Base-by-base conservation (phyloP, 805 yeast species). In the Saturnispora diversa region DNA sequence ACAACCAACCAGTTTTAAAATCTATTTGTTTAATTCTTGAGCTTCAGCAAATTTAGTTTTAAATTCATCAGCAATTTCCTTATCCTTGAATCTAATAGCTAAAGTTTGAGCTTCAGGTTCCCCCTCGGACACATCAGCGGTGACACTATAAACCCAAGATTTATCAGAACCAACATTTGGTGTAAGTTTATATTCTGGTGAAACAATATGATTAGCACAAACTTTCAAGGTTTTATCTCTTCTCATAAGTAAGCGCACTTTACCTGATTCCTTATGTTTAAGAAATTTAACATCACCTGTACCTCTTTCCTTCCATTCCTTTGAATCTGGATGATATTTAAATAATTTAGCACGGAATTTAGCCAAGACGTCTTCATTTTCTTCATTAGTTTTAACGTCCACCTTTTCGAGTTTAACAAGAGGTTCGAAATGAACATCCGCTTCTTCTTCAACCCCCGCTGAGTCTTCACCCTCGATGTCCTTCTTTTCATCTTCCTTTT, bases 231-330 rank as follows among this genome's bases (percentile, higher is more conserved):
- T 92, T 74, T 90, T 90, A 70, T 92, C 98, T 72, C 98, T 86
- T 77, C 98, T 86, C 98, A 92, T 92, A 60, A 92, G 72, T 51
- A 92, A 66, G 70, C 98, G 82, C 49, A 84, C 85, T 69, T 86
- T 88, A 44, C 75, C 74, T 44, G 85, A 69, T 47, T 68, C 67
- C 65, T 86, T 87, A 70, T 90, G 96, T 70, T 90, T 73, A 62
- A 92, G 77, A 66, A 92, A 85, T 68, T 92, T 86, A 55, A 87
- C 95, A 59, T 92, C 98, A 58, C 98, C 98, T 26, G 96, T 86
- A 55, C 98, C 98, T 72, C 98, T 84, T 74, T 92, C 98, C 66
- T 92, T 92, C 98, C 98, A 92, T 68, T 92, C 97, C 58, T 80
- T 81, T 40, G 79, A 55, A 45, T 86, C 95, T 31, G 78, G 73